A percentile compares a stretch with the other conserved stretches of the same genome.
Conservation (phyloP, 441 rosid genomes). For the Sinapis alba region DNA sequence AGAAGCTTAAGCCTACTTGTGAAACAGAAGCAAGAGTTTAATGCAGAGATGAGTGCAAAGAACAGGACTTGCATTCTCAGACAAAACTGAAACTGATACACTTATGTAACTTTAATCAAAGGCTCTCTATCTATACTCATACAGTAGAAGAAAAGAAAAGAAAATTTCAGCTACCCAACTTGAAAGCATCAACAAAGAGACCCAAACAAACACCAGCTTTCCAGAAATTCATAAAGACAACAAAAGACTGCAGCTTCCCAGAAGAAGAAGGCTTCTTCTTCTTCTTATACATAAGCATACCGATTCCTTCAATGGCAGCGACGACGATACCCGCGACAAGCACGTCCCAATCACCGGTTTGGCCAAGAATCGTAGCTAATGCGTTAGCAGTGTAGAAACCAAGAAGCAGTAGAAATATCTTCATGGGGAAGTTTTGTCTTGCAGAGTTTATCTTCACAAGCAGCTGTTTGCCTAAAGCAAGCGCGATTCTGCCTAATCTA, state of each 20-base stretch:
- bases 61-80: neutral
- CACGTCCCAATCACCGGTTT: constrained; percentile 98
- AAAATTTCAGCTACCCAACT: constrained; percentile 68
- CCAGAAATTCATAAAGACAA: constrained; percentile 88
- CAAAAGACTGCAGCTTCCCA: constrained; percentile 71
- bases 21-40: neutral
- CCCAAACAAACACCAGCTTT: constrained; percentile 97
- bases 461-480: constrained; percentile 73
- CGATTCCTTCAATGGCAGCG: constrained; percentile 91
- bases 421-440: constrained; percentile 88
- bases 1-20: neutral
- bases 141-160: neutral
- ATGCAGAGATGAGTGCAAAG: constrained; percentile 2
- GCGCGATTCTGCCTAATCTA: constrained; percentile 73
- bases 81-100: constrained; percentile 11
- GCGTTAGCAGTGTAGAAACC: constrained; percentile 99
- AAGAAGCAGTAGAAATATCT: constrained; percentile 78
- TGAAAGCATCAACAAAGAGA: constrained; percentile 96
- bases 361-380: constrained; percentile 93
- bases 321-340: constrained; percentile 92
- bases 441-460: constrained; percentile 80
- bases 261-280: constrained; percentile 57
- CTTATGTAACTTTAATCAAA: constrained; percentile 3
- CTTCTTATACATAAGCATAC: constrained; percentile 84
- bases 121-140: constrained; percentile 8